Evolutionary conservation across 2,329 filamentous ascomycete genomes (phyloP), one percentile per base, ranked within the genome.

Genomic region (Fusarium sp.): DNA sequence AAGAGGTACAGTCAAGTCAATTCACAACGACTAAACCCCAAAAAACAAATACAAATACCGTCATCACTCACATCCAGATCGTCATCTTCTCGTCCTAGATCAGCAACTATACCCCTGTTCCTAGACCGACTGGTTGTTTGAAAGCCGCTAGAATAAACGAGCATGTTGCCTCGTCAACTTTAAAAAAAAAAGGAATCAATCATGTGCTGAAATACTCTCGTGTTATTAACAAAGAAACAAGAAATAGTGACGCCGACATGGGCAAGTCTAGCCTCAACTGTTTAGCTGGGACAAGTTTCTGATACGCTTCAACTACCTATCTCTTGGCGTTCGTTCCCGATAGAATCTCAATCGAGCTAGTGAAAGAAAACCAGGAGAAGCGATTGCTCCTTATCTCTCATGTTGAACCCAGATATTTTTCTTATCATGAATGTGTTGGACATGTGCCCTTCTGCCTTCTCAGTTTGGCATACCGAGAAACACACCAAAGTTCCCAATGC

Each of bases 101-200:
- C 59, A 35, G 35, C 64, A 45, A 53, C 52, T 49, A 33, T 32
- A 40, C 50, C 64, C 60, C 41, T 66, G 60, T 46, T 56, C 58
- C n/a, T 53, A 50, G 42, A 45, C 42, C 58, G 54, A 58, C 60
- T 50, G 53, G 49, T 9, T 37, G 23, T 40, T 45, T 41, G 40
- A 54, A 50, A 23, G 57, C 42, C 59, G 26, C 59, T 69, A 71
- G 57, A 56, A 58, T 45, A 44, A 63, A 46, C 10, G 52, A 69
- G 55, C 20, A 56, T 58, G 54, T 71, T 69, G 42, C 52, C 64
- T 64, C 40, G 50, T 69, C 49, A 71, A 71, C 69, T 71, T 40
- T 45, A 60, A 50, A 44, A 38, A 37, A 44, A 13, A 3, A n/a
- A 20, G 15, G 32, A 26, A 30, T 11, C 18, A 33, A 35, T 45